Evolutionary conservation across 768 basidiomycete genomes (phyloP), one percentile per base, ranked within the genome.

Genomic region (Pisolithus marmoratus): DNA sequence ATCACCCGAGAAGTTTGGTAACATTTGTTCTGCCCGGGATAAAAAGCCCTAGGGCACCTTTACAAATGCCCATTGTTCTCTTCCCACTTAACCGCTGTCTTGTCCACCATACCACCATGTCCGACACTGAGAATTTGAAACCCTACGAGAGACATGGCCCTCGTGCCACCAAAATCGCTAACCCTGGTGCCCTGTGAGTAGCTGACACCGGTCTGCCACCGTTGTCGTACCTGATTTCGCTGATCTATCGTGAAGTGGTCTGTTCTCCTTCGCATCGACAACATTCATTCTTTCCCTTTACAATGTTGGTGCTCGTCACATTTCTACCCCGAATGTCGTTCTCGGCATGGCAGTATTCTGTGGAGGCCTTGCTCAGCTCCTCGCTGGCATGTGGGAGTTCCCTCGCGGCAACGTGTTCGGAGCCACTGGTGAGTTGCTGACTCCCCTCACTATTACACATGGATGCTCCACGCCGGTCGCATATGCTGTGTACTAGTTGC

Each of bases 311-410:
- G 75, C 79, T 1, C 77, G 83, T n/a, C 61, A 69, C 22, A 73
- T 90, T 56, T 55, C 60, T 17, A 60, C 63, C 5, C 82, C 87
- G 38, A 90, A 92, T 52, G 79, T 83, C 26, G 81, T 91, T 45
- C 77, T 92, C 46, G 93, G 90, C 47, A 91, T 94, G 90, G 90
- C 90, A 23, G 63, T 90, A 58, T 87, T 83, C 68, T 81, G 81
- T 55, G 93, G 92, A 56, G 93, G 93, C 54, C 82, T 94, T 29
- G 84, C 77, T 12, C 93, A 94, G 64, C 74, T 94, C 43, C 71
- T 94, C 37, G 92, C 91, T 27, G 93, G 93, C 38, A 90, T 93
- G 85, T 92, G 90, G 90, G 84, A 85, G 67, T 85, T 84, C 70
- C 79, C 82, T 15, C 69, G 77, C 29, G 83, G 83, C 1, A 89